Conservation (phyloP, 2,329 filamentous ascomycete genomes). For the Dothistroma pini region DNA sequence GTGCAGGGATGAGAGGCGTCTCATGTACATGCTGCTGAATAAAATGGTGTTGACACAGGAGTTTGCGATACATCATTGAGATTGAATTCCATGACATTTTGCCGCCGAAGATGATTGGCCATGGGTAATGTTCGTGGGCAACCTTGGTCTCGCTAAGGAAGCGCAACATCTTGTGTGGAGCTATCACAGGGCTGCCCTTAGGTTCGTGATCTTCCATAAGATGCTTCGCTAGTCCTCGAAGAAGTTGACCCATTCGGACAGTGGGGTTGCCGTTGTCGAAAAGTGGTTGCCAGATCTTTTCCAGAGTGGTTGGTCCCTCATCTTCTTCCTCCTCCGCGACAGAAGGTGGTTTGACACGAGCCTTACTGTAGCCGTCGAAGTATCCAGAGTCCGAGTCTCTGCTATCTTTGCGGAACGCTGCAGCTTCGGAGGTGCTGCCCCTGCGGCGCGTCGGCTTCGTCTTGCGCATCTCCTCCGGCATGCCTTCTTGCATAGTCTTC, state of each 20-base stretch:
- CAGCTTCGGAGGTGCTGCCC: constrained; percentile 16
- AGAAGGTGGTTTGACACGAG: constrained; percentile 8
- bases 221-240: constrained; percentile 69
- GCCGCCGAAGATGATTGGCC: constrained; percentile 48
- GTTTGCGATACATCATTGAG: constrained; percentile 45
- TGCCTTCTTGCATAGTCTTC: constrained; percentile 15
- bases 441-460: constrained; percentile 9
- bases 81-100: constrained; percentile 41
- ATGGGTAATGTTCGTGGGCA: constrained; percentile 63
- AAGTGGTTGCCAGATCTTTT: constrained; percentile 71
- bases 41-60: constrained; percentile 49
- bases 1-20: constrained; percentile 42
- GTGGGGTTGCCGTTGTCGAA: constrained; percentile 70
- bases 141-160: constrained; percentile 69
- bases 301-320: constrained; percentile 56
- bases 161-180: constrained; percentile 68
- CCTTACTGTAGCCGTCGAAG: constrained; percentile 6
- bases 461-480: constrained; percentile 9
- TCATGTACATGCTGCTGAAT: constrained; percentile 43
- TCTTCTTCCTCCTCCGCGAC: constrained; percentile 15
- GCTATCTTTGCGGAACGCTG: constrained; percentile 17
- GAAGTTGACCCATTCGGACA: constrained; percentile 63
- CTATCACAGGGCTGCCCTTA: constrained; percentile 65
- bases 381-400: constrained; percentile 12
- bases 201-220: constrained; percentile 69